phyloP scores from a whole-genome alignment of 495 filamentous ascomycete species.

The Oleoguttula mirabilis region DNA sequence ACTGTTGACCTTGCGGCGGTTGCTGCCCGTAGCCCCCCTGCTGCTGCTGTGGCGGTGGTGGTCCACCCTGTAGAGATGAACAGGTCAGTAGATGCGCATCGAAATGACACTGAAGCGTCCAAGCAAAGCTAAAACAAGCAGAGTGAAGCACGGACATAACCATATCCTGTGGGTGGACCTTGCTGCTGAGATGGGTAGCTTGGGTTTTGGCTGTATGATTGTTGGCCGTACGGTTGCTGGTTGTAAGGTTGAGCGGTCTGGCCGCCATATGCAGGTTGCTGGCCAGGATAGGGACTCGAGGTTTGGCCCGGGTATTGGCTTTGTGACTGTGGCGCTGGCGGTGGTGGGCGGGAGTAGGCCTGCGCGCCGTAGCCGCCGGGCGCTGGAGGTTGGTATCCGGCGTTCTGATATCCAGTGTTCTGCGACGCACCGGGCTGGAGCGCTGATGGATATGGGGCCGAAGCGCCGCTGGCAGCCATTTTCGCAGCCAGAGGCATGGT shows the following conservation, averaged over 20 bases:
- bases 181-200: neutral
- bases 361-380: slow-evolving; percentile 8
- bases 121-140: neutral
- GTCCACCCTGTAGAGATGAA: slow-evolving; percentile 12
- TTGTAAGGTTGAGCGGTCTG: too few relatives aligned
- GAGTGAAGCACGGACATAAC: slow-evolving; percentile 22
- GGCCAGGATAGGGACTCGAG: slow-evolving; percentile 6
- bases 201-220: slow-evolving; percentile 16
- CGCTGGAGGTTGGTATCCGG: slow-evolving; percentile 6
- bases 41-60: slow-evolving; percentile 9
- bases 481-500: slow-evolving; percentile 14
- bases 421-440: slow-evolving; percentile 15
- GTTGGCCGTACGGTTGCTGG: slow-evolving; percentile 15
- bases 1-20: slow-evolving; percentile 17
- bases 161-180: slow-evolving; percentile 7
- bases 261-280: slow-evolving; percentile 4
- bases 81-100: slow-evolving; percentile 6
- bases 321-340: slow-evolving; percentile 4
- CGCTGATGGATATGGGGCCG: slow-evolving; percentile 10
- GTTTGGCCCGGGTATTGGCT: slow-evolving; percentile 11
- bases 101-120: neutral
- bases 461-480: slow-evolving; percentile 13
- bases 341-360: slow-evolving; percentile 11
- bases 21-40: slow-evolving; percentile 5
- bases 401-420: too few relatives aligned